These are phyloP conservation scores for Crepidotus variabilis DNA, from an alignment of 768 basidiomycete species.

Conservation along the genomic window DNA sequence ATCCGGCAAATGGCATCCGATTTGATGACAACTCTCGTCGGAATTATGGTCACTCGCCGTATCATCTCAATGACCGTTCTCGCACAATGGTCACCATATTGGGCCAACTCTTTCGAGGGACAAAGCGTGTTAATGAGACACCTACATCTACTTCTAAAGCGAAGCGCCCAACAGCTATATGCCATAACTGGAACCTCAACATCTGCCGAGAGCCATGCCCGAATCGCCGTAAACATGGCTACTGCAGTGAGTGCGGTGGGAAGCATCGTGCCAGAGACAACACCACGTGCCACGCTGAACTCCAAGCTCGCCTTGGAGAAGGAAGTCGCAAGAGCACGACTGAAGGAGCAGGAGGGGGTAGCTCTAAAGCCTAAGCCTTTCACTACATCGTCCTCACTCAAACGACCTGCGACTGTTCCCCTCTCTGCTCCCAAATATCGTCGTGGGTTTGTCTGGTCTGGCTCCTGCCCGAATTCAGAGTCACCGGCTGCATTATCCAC, in stretches of 20 bases:
- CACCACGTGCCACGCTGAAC: not conserved
- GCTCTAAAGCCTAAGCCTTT: not conserved
- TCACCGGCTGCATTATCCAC: not conserved
- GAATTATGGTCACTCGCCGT: constrained; percentile 8
- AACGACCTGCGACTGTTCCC: not conserved
- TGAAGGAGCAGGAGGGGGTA: not conserved
- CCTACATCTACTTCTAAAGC: not conserved
- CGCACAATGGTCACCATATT: constrained; percentile 6
- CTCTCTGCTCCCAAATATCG: not conserved
- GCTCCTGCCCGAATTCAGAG: not conserved
- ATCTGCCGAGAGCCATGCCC: constrained; percentile 8
- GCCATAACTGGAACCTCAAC: constrained; percentile 10
- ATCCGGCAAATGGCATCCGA: constrained; percentile 1
- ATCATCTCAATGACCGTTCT: constrained; percentile 11
- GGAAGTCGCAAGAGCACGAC: not conserved
- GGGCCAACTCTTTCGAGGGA: constrained; percentile 2
- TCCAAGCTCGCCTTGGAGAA: constrained; percentile 1
- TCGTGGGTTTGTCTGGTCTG: not conserved
- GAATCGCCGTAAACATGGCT: constrained; percentile 5
- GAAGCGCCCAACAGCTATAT: not conserved
- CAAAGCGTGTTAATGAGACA: not conserved
- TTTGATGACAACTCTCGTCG: constrained; percentile 10
- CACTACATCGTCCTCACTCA: not conserved
- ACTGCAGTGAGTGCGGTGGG: constrained; percentile 8
- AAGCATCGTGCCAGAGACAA: constrained; percentile 9